Base-by-base conservation (phyloP, 2,329 filamentous ascomycete genomes). In the Geosmithia morbida region DNA sequence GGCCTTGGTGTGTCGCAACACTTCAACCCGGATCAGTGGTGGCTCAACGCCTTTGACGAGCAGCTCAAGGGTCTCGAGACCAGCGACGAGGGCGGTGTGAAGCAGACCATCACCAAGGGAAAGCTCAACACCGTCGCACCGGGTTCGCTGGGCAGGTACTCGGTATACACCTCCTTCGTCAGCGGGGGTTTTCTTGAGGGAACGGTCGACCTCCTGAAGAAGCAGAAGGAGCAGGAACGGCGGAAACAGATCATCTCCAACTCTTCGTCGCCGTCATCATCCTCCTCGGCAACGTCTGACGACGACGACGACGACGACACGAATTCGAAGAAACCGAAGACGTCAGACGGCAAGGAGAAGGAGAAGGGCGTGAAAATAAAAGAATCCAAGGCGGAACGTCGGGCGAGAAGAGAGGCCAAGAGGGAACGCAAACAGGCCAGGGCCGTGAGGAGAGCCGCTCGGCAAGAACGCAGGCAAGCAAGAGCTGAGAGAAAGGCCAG, bases 21-120 rank as follows among this genome's bases (percentile, higher is more conserved):
- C 52, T 72, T 72, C 51, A 77, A 74, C 19, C 77, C 72, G 55
- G 90, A 96, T 60, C 88, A 95, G 62, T 98, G 92, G 92, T 98
- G 92, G 92, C 74, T 95, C 65, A 83, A 87, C 49, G 92, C 92
- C 11, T 96, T 95, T 55, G 90, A 97, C 64, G 82, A 88, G 61
- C 88, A 89, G 48, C 69, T 96, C 53, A 85, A 92, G 63, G 85
- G 83, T 3, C 73, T 95, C 47, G 83, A 85, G 59, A 79, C 75
- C 1, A 71, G 72, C 20, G 70, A 71, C 53, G 65, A 75, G 53
- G 72, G 78, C 47, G 67, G 79, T 48, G 65, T 75, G 22, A 47
- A 44, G 54, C 66, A 83, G 69, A 74, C 76, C 50, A 61, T 77
- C 52, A 68, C 65, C 30, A 68, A 70, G 49, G 68, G 75, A 50